Conservation (phyloP, 2,329 filamentous ascomycete genomes). For the Thermomyces lanuginosus region DNA sequence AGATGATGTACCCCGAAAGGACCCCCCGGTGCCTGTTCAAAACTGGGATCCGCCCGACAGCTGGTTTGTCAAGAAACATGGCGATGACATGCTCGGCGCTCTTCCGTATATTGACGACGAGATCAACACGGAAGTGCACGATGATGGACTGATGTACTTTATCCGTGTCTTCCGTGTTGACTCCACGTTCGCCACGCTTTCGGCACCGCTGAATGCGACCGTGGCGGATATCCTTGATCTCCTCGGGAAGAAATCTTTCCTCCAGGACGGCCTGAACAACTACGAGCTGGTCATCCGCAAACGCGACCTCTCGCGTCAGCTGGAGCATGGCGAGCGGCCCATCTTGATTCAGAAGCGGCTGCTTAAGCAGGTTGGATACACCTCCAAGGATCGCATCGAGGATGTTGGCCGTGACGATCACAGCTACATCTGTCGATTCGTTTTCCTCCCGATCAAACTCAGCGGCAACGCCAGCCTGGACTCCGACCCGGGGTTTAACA, state of each 20-base stretch:
- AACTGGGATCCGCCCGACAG: slow-evolving; percentile 91
- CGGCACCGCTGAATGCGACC: slow-evolving; percentile 65
- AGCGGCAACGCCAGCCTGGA: slow-evolving; percentile 60
- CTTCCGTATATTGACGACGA: slow-evolving; percentile 44
- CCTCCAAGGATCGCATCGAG: slow-evolving; percentile 70
- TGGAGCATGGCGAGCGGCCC: slow-evolving; percentile 63
- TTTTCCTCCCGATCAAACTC: slow-evolving; percentile 79
- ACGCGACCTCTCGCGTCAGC: slow-evolving; percentile 71
- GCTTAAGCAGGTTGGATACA: slow-evolving; percentile 81
- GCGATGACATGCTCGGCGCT: slow-evolving; percentile 20
- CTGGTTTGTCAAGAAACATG: slow-evolving; percentile 68
- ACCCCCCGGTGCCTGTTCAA: slow-evolving; percentile 30
- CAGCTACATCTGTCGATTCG: slow-evolving; percentile 89
- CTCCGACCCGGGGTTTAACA: slow-evolving; percentile 61
- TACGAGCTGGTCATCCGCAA: slow-evolving; percentile 93
- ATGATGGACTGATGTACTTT: slow-evolving; percentile 65
- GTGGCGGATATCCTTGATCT: slow-evolving; percentile 78
- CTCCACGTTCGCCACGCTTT: slow-evolving; percentile 84
- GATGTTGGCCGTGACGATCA: slow-evolving; percentile 94
- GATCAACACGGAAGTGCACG: slow-evolving; percentile 51
- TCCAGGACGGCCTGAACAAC: slow-evolving; percentile 78
- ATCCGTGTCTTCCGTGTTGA: slow-evolving; percentile 91
- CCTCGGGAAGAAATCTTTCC: slow-evolving; percentile 83
- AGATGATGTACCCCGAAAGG: slow-evolving; percentile 14
- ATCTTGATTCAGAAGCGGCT: slow-evolving; percentile 82